Conservation (phyloP, 2,329 filamentous ascomycete species). For the Cordyceps cateniannulata region DNA sequence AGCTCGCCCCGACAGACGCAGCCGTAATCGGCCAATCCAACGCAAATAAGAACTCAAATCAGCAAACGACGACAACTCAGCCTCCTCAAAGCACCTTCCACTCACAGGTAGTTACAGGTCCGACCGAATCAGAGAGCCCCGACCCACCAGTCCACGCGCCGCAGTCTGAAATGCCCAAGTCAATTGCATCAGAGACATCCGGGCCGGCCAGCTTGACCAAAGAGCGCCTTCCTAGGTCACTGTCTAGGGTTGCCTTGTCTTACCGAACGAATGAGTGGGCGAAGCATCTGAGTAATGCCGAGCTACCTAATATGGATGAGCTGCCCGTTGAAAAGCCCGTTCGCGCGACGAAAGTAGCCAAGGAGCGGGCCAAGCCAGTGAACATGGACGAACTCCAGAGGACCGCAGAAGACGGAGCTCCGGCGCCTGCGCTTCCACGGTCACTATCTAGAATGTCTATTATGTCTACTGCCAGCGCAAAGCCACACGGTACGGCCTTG, state of each 20-base stretch:
- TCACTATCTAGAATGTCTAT: constrained; percentile 25
- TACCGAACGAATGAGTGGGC: constrained; percentile 96
- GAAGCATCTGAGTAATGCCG: constrained; percentile 76
- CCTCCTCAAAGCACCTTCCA: not conserved
- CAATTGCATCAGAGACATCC: constrained; percentile 35
- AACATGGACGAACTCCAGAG: constrained; percentile 59
- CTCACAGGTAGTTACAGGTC: not conserved
- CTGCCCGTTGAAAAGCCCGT: constrained; percentile 40
- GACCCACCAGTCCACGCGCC: not conserved
- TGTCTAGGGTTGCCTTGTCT: constrained; percentile 71
- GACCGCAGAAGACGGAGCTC: constrained; percentile 48
- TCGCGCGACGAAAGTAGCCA: constrained; percentile 13
- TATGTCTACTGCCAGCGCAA: constrained; percentile 11
- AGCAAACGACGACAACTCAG: not conserved
- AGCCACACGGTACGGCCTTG: not conserved
- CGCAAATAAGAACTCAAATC: not conserved
- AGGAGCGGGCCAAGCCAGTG: constrained; percentile 55
- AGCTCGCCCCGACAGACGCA: not conserved
- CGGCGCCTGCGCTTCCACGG: constrained; percentile 23
- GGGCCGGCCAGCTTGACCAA: constrained; percentile 45
- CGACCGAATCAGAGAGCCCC: not conserved
- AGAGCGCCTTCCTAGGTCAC: constrained; percentile 58
- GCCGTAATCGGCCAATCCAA: not conserved
- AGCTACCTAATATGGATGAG: constrained; percentile 61
- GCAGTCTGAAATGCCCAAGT: constrained; percentile 31